Base-by-base conservation (phyloP, 176 grass and related monocot species). In the Alloteropsis semialata region DNA sequence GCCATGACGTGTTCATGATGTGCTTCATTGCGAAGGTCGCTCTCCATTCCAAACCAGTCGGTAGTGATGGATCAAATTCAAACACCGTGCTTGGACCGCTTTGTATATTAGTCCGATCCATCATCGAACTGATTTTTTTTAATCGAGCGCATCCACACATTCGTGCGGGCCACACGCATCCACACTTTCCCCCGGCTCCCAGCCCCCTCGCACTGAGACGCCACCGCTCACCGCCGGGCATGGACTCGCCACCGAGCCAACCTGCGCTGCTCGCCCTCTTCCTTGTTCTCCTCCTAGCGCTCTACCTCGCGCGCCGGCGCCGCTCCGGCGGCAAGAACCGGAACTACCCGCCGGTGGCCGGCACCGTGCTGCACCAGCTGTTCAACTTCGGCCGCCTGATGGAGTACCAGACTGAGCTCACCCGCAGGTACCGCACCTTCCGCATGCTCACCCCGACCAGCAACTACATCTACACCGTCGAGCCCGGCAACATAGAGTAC, bases 391-490 rank as follows among this genome's bases (percentile, higher is more conserved):
- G 69, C 44, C 84, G 81, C 39, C 18, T 94, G 18, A 15, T 57
- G 21, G 94, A 97, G 43, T 90, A 92, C 82, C 87, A 88, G 1
- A 94, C 91, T 0, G 72, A 45, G 50, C 42, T 92, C 44, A 75
- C 85, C 12, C 82, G 21, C 43, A 77, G 75, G 73, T n/a, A 88
- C 85, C 92, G 90, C 39, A 97, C 89, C 72, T 97, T 90, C 74
- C 90, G 94, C 65, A 81, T 90, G 41, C 75, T 97, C 70, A 56
- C 82, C 18, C 89, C 85, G 28, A 86, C 81, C 33, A 74, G 79
- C 82, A 94, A 72, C 70, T 90, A 92, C 46, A 59, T 94, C 22
- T 94, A 82, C 91, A 97, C 91, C 76, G 91, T 94, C 3, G 91
- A 92, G 42, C 94, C 89, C 1, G 79, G 60, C 51, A 90, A 90